Conservation (phyloP, 148 eudicot species). For the Hydrangea macrophylla region DNA sequence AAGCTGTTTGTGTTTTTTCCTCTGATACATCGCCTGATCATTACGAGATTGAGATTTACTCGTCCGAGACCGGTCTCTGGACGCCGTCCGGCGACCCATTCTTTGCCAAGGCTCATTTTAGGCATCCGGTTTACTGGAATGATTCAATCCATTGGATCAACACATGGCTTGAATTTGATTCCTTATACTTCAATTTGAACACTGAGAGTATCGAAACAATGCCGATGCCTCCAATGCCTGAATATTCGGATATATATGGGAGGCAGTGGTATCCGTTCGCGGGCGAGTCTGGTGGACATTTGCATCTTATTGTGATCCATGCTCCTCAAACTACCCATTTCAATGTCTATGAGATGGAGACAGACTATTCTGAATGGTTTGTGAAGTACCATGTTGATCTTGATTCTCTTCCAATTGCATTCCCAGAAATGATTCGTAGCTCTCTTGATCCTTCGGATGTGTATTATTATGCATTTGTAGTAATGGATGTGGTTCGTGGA, state of each 20-base stretch:
- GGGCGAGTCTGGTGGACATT: no score
- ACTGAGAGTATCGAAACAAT: not conserved
- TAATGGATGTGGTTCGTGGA: not conserved
- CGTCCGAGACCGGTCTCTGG: slow-evolving; percentile 18
- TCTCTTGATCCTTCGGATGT: not conserved
- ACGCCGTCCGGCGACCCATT: not conserved
- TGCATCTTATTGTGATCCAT: no score
- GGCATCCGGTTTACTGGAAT: no score
- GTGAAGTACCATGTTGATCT: no score
- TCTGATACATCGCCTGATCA: not conserved
- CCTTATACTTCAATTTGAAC: not conserved
- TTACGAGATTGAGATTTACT: slow-evolving; percentile 10
- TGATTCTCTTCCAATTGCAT: no score
- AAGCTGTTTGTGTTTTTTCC: slow-evolving; percentile 7
- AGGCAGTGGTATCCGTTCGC: not conserved
- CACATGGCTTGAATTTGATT: not conserved
- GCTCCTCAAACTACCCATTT: no score
- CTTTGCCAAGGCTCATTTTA: not conserved
- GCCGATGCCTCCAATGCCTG: not conserved
- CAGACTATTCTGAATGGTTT: no score
- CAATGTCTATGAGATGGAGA: no score
- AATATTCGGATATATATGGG: slow-evolving; percentile 7
- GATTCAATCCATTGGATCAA: no score
- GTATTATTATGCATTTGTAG: not conserved
- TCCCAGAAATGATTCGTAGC: no score